Conservation (phyloP, 306 rosid species). For the Lagenaria siceraria region DNA sequence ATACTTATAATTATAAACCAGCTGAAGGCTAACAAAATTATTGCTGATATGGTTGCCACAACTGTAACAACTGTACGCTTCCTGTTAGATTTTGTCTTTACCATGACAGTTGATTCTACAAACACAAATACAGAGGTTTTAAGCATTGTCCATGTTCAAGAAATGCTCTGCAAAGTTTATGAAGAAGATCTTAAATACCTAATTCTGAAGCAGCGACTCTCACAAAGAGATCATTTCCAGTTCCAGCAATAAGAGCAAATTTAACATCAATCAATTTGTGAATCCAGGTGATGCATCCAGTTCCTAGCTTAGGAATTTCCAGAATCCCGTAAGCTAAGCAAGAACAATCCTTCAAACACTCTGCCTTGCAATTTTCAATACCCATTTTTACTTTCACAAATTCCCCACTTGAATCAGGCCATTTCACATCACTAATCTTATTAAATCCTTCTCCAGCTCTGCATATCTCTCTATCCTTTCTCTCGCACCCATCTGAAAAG, state of each 20-base stretch:
- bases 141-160: too few species aligned
- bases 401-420: background rate
- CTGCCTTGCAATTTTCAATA: background rate
- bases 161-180: too few species aligned
- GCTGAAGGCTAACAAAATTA: background rate
- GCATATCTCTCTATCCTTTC: background rate
- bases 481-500: conserved; percentile 1
- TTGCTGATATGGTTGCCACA: background rate
- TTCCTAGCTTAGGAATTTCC: background rate
- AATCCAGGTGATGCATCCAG: conserved; percentile 16
- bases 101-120: too few species aligned
- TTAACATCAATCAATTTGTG: conserved; percentile 15
- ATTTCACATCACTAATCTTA: background rate
- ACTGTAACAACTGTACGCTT: too few species aligned
- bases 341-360: conserved; percentile 17
- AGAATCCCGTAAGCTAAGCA: conserved; percentile 16
- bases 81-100: too few species aligned
- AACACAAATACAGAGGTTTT: too few species aligned
- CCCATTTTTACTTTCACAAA: background rate
- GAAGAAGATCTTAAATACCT: too few species aligned
- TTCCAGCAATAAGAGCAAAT: background rate
- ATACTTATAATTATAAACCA: too few species aligned
- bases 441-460: conserved; percentile 4
- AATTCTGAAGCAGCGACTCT: conserved; percentile 4
- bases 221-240: background rate